Evolutionary conservation across 1,139 yeast species (phyloP).

Genomic region (Blastobotrys petasosporus): DNA sequence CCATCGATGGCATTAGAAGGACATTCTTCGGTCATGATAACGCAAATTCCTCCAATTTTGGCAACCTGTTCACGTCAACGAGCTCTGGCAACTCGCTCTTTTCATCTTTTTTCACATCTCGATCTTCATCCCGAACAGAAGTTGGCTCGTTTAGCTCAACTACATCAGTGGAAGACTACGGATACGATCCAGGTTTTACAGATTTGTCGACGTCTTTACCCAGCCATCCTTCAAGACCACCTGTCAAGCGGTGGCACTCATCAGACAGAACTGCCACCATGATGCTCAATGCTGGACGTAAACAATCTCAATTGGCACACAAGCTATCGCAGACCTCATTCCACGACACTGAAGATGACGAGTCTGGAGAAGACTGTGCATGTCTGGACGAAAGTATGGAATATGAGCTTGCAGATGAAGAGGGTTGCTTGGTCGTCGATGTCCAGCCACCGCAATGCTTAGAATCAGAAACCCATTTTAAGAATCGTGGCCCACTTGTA

Average conservation of each 20-base stretch:
- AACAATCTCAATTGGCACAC: background rate
- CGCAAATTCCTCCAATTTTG: background rate
- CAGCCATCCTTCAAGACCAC: background rate
- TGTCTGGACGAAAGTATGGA: slow-evolving; percentile 7
- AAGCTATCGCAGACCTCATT: background rate
- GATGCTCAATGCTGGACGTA: slow-evolving; percentile 4
- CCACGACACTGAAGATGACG: slow-evolving; percentile 2
- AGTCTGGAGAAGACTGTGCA: slow-evolving; percentile 9
- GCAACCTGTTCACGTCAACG: slow-evolving; percentile 6
- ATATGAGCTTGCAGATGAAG: slow-evolving; percentile 10
- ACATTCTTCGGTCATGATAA: slow-evolving; percentile 7
- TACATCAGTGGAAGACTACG: slow-evolving; percentile 16
- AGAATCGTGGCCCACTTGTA: slow-evolving; percentile 16
- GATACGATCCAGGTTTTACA: slow-evolving; percentile 8
- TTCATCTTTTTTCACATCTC: slow-evolving; percentile 8
- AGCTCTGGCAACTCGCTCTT: slow-evolving; percentile 10
- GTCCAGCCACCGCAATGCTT: slow-evolving; percentile 9
- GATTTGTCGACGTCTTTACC: slow-evolving; percentile 10
- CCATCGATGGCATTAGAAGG: slow-evolving; percentile 16
- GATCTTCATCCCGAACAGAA: slow-evolving; percentile 3
- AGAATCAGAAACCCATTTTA: background rate
- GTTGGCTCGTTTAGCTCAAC: slow-evolving; percentile 13
- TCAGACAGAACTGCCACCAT: slow-evolving; percentile 18
- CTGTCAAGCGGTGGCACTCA: slow-evolving; percentile 1
- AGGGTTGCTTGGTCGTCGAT: slow-evolving; percentile 16